phyloP scores from a whole-genome alignment of 2,329 filamentous ascomycete genomes.

The Penicillium vulpinum region DNA sequence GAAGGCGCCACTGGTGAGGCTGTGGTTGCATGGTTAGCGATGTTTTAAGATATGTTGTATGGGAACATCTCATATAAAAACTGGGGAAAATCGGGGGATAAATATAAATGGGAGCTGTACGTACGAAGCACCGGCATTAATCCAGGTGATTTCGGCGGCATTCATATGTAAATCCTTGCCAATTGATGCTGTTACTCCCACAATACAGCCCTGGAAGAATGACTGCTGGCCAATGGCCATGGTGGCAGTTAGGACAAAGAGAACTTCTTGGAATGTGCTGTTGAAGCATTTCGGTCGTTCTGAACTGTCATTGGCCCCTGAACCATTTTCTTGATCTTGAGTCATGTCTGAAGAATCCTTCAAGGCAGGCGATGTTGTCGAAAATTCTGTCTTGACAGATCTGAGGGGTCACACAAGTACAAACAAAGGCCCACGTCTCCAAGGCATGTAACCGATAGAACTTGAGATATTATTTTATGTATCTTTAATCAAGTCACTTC shows the following conservation, averaged over 20 bases:
- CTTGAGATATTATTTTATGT: neutral
- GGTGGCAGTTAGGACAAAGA: constrained; percentile 67
- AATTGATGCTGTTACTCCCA: constrained; percentile 64
- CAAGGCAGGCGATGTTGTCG: neutral
- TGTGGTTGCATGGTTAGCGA: constrained; percentile 26
- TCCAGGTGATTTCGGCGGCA: constrained; percentile 67
- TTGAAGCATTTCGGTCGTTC: constrained; percentile 51
- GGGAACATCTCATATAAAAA: neutral
- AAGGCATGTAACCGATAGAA: too few species aligned
- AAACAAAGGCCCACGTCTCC: too few species aligned
- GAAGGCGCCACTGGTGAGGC: constrained; percentile 63
- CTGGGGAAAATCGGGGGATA: neutral
- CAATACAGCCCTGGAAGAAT: constrained; percentile 59
- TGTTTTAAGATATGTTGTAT: neutral
- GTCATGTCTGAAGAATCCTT: neutral
- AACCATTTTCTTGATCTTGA: constrained; percentile 16
- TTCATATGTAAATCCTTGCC: constrained; percentile 62
- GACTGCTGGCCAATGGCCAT: constrained; percentile 65
- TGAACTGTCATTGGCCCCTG: neutral
- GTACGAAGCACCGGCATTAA: constrained; percentile 61
- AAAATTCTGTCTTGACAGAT: neutral
- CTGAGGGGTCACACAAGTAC: neutral
- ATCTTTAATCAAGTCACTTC: neutral
- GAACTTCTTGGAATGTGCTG: constrained; percentile 61
- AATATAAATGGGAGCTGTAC: constrained; percentile 18